Conservation (phyloP, 73 alveolate genomes). For the Symbiodinium natans region DNA sequence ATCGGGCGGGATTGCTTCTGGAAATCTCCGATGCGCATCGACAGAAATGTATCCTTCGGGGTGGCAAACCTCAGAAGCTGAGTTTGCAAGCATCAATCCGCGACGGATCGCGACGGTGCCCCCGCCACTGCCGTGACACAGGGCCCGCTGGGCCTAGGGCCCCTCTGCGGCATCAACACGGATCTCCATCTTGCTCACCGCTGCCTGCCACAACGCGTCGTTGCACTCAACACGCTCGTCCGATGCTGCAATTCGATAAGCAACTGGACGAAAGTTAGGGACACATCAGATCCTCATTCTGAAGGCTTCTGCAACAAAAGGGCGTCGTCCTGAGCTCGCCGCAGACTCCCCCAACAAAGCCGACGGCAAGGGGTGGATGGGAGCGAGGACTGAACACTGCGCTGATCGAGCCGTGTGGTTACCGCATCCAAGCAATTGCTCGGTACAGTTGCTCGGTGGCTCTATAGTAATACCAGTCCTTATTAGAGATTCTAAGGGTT, state of each 20-base stretch:
- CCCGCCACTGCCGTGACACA: no score
- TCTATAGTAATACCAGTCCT: no score
- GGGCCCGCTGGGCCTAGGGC: neutral
- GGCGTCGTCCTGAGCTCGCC: neutral
- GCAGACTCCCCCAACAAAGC: neutral
- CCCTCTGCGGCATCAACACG: constrained; percentile 80
- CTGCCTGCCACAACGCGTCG: neutral
- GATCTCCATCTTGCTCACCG: constrained; percentile 63
- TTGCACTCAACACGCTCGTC: no score
- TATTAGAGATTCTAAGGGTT: no score
- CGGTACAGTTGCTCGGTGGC: no score
- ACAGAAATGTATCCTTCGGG: constrained; percentile 69
- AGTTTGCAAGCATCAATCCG: neutral
- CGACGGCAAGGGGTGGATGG: neutral
- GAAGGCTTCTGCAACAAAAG: neutral
- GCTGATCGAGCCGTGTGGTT: no score
- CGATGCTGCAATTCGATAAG: no score
- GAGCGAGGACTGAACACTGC: no score
- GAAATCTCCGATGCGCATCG: constrained; percentile 83
- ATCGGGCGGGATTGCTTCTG: constrained; percentile 83
- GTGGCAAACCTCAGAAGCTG: constrained; percentile 19
- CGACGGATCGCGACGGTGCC: no score
- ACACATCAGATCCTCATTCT: no score
- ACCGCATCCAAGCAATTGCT: no score
- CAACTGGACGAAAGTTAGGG: no score